A percentile compares a stretch with the other conserved stretches of the same genome.
Evolutionary conservation across 352 stramenopile species (phyloP).

Genomic region (Hyaloperonospora arabidopsidis): DNA sequence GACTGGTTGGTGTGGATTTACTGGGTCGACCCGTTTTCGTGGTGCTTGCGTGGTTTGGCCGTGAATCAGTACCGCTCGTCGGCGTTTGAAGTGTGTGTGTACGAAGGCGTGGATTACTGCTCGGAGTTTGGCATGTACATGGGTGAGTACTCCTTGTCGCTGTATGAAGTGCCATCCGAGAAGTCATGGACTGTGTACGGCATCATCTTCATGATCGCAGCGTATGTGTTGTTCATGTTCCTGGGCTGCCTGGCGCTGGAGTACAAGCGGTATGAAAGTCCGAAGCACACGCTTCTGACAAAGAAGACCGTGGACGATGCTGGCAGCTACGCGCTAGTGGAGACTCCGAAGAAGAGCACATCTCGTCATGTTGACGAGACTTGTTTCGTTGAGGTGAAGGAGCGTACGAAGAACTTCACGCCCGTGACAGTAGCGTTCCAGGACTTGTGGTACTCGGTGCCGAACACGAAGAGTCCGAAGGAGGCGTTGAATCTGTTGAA

Average conservation of each 20-base stretch:
- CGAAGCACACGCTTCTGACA: slow-evolving; percentile 1
- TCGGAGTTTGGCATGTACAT: slow-evolving; percentile 29
- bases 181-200: slow-evolving; percentile 7
- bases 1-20: slow-evolving; percentile 43
- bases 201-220: slow-evolving; percentile 23
- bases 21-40: slow-evolving; percentile 41
- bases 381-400: slow-evolving; percentile 7
- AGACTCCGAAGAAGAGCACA: neutral
- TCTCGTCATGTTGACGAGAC: neutral
- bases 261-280: slow-evolving; percentile 28
- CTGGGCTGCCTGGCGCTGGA: slow-evolving; percentile 30
- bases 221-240: slow-evolving; percentile 28
- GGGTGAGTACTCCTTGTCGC: slow-evolving; percentile 27
- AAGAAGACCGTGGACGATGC: slow-evolving; percentile 2
- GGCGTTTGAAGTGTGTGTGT: slow-evolving; percentile 19
- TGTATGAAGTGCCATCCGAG: slow-evolving; percentile 23
- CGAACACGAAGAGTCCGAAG: slow-evolving; percentile 4
- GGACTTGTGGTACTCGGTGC: slow-evolving; percentile 12
- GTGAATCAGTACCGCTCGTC: slow-evolving; percentile 27
- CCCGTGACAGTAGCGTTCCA: slow-evolving; percentile 9
- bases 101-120: slow-evolving; percentile 30
- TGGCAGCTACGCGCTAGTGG: slow-evolving; percentile 6
- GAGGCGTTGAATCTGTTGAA: slow-evolving; percentile 8
- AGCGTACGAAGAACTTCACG: slow-evolving; percentile 4
- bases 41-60: slow-evolving; percentile 28